phyloP scores from a whole-genome alignment of 208 protist genomes.

The Endotrypanum monterogeii region DNA sequence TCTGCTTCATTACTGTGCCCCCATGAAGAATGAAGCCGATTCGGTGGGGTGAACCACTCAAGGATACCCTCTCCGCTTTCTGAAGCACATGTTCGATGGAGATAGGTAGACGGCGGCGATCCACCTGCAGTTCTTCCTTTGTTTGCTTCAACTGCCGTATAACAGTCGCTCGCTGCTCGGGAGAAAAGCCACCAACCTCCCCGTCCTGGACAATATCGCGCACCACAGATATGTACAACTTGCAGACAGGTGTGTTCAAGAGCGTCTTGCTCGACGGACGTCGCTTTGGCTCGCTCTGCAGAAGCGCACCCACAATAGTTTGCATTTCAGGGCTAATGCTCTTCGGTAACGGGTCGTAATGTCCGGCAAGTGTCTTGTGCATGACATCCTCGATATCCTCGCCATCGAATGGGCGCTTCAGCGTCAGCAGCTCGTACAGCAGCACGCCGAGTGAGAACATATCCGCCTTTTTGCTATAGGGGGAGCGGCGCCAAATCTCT shows the following conservation, averaged over 20 bases:
- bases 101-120: slow-evolving; percentile 35
- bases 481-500: slow-evolving; percentile 86
- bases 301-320: slow-evolving; percentile 43
- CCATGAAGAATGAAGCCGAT: slow-evolving; percentile 58
- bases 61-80: slow-evolving; percentile 38
- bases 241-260: slow-evolving; percentile 62
- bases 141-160: slow-evolving; percentile 54
- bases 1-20: slow-evolving; percentile 64
- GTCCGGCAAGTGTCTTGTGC: slow-evolving; percentile 46
- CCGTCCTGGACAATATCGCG: slow-evolving; percentile 69
- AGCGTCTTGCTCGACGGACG: slow-evolving; percentile 65
- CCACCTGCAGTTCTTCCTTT: slow-evolving; percentile 52
- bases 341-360: slow-evolving; percentile 45
- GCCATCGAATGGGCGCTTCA: slow-evolving; percentile 76
- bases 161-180: slow-evolving; percentile 39
- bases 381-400: slow-evolving; percentile 66
- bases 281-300: slow-evolving; percentile 42
- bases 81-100: slow-evolving; percentile 55
- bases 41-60: slow-evolving; percentile 44
- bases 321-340: slow-evolving; percentile 50
- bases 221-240: slow-evolving; percentile 72
- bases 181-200: slow-evolving; percentile 38
- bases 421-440: slow-evolving; percentile 82
- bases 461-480: slow-evolving; percentile 93
- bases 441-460: slow-evolving; percentile 92